These are phyloP conservation scores for Aspergillus phoenicis DNA, from an alignment of 2,329 filamentous ascomycete species.

Conservation along the genomic window DNA sequence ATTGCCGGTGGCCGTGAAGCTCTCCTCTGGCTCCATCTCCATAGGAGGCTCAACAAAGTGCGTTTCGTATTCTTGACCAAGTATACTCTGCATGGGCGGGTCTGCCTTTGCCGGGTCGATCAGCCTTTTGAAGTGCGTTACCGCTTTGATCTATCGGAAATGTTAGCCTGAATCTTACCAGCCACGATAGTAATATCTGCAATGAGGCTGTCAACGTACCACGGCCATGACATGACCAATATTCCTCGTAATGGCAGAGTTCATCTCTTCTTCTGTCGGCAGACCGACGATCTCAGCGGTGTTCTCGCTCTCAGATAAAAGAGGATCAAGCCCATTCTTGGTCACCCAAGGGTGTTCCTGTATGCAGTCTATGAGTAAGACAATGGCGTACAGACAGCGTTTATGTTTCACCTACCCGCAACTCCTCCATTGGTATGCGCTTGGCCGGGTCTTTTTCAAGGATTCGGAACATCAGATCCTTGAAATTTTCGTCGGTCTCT, in stretches of 20 bases:
- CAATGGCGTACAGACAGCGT: background rate
- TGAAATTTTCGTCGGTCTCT: constrained; percentile 68
- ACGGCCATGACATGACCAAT: constrained; percentile 85
- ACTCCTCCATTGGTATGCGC: constrained; percentile 77
- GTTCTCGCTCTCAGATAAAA: constrained; percentile 83
- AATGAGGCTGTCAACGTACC: constrained; percentile 49
- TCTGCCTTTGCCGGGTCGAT: constrained; percentile 59
- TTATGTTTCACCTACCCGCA: constrained; percentile 65
- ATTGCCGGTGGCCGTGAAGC: constrained; percentile 29
- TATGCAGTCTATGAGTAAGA: constrained; percentile 9
- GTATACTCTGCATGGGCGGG: constrained; percentile 58
- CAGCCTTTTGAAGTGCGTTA: constrained; percentile 81
- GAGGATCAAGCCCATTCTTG: constrained; percentile 70
- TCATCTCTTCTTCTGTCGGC: constrained; percentile 87
- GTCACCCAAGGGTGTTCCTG: constrained; percentile 95
- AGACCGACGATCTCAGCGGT: constrained; percentile 76
- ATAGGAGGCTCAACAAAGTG: constrained; percentile 61
- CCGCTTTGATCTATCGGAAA: constrained; percentile 74
- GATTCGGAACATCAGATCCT: constrained; percentile 71
- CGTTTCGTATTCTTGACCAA: constrained; percentile 57
- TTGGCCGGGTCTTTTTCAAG: constrained; percentile 83
- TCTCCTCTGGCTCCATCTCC: constrained; percentile 49
- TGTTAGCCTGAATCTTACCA: constrained; percentile 8
- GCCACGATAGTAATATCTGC: background rate
- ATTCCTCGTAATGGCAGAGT: constrained; percentile 84